Percentiles rank a stretch among this genome's conserved stretches.
phyloP scores from a whole-genome alignment of 495 filamentous ascomycete species.

The Penicillium samsonianum region DNA sequence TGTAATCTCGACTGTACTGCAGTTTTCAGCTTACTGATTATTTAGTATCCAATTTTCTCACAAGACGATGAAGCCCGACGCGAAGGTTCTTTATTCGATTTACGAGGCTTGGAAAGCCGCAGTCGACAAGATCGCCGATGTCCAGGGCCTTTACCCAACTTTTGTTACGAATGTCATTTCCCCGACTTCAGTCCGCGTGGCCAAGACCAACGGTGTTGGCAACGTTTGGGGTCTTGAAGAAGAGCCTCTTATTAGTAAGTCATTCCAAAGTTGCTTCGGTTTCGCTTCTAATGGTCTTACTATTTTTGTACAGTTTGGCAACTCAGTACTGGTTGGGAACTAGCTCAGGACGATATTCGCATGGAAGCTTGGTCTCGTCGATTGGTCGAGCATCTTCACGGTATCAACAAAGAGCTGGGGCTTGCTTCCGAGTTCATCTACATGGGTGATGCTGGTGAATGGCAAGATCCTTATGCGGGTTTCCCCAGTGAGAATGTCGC shows the following conservation, averaged over 20 bases:
- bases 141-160: conserved; percentile 31
- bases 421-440: conserved; percentile 32
- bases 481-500: conserved; percentile 39
- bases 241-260: conserved; percentile 29
- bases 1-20: too few species aligned
- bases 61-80: conserved; percentile 28
- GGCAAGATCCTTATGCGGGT: conserved; percentile 42
- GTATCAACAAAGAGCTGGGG: conserved; percentile 18
- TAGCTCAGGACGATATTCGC: conserved; percentile 32
- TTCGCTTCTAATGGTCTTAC: not conserved
- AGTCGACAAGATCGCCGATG: conserved; percentile 27
- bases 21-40: too few species aligned
- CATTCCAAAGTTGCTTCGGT: too few species aligned
- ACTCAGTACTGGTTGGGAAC: conserved; percentile 32
- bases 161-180: conserved; percentile 30
- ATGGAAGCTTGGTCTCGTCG: conserved; percentile 33
- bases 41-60: conserved; percentile 27
- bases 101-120: conserved; percentile 32
- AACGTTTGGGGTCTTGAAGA: conserved; percentile 43
- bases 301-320: conserved; percentile 27
- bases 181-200: conserved; percentile 17
- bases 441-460: conserved; percentile 44
- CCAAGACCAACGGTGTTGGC: conserved; percentile 31
- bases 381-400: conserved; percentile 24
- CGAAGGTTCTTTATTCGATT: conserved; percentile 20